Evolutionary conservation across 306 rosid genomes (phyloP).

Genomic region (Cicer yamashitae): DNA sequence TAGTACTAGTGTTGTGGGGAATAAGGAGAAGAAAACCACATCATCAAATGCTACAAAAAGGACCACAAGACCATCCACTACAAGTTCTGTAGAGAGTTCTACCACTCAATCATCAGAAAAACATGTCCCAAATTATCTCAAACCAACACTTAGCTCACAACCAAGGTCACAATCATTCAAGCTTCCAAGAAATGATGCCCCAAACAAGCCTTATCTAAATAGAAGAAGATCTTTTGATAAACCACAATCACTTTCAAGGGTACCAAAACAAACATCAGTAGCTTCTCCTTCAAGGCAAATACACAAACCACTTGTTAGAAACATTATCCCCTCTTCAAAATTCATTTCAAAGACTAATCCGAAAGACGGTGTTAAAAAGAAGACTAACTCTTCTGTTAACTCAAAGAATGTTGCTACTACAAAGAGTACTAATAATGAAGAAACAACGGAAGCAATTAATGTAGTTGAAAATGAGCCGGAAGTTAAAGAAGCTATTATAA

Average conservation of each 20-base stretch:
- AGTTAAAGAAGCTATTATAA: conserved; percentile 36
- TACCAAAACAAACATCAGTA: conserved; percentile 44
- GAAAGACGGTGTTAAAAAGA: conserved; percentile 31
- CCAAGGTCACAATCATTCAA: conserved; percentile 46
- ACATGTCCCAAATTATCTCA: conserved; percentile 70
- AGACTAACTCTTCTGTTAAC: conserved; percentile 28
- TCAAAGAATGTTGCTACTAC: conserved; percentile 37
- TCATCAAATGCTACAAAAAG: conserved; percentile 50
- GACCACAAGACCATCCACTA: conserved; percentile 45
- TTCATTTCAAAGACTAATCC: conserved; percentile 4
- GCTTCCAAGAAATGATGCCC: conserved; percentile 38
- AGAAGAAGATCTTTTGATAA: conserved; percentile 90
- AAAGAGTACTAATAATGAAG: conserved; percentile 3
- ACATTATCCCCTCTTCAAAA: neutral
- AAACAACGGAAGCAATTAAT: neutral
- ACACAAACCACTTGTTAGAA: conserved; percentile 47
- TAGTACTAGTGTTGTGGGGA: conserved; percentile 46
- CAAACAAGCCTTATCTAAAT: conserved; percentile 43
- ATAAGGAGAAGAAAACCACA: conserved; percentile 56
- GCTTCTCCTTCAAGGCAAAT: conserved; percentile 52
- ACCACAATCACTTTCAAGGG: conserved; percentile 61
- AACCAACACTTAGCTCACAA: conserved; percentile 66
- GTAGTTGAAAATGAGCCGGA: conserved; percentile 41
- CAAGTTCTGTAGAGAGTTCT: conserved; percentile 30
- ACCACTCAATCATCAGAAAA: conserved; percentile 49